Percentiles rank a stretch among this genome's conserved stretches.
Evolutionary conservation across 73 alveolate genomes (phyloP).

Genomic region (Uronychia setigera): DNA sequence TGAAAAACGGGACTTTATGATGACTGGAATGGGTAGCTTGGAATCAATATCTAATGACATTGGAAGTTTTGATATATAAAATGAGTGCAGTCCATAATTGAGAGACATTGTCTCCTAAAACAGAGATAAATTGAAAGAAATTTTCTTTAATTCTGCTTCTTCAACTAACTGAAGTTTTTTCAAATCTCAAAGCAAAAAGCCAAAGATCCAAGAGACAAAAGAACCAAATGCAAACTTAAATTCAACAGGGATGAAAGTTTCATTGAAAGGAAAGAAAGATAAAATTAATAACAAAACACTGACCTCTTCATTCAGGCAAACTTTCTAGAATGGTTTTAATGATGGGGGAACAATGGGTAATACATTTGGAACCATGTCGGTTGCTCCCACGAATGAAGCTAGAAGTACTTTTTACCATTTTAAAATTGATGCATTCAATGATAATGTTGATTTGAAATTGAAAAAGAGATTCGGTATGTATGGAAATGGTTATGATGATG

Average conservation of each 20-base stretch:
- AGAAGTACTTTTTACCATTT: not conserved
- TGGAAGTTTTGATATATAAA: too few relatives aligned
- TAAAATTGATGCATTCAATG: slow-evolving; percentile 14
- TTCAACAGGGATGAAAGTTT: slow-evolving; percentile 1
- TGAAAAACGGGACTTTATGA: too few relatives aligned
- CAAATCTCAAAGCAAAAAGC: too few relatives aligned
- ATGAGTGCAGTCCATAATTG: too few relatives aligned
- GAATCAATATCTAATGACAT: too few relatives aligned
- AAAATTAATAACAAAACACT: not conserved
- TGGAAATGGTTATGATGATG: not conserved
- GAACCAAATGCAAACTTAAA: too few relatives aligned
- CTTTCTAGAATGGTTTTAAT: too few relatives aligned
- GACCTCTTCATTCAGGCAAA: not conserved
- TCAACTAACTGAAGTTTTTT: not conserved
- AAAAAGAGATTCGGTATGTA: not conserved
- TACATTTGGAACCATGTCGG: too few relatives aligned
- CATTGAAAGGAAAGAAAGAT: slow-evolving; percentile 1
- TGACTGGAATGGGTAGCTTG: too few relatives aligned
- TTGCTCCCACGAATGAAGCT: too few relatives aligned
- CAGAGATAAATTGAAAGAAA: slow-evolving; percentile 22
- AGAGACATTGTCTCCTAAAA: slow-evolving; percentile 1
- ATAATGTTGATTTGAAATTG: not conserved
- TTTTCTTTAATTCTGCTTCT: slow-evolving; percentile 14
- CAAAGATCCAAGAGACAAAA: too few relatives aligned
- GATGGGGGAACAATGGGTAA: too few relatives aligned